Conservation (phyloP, 345 rosid species). For the Physaria fendleri region DNA sequence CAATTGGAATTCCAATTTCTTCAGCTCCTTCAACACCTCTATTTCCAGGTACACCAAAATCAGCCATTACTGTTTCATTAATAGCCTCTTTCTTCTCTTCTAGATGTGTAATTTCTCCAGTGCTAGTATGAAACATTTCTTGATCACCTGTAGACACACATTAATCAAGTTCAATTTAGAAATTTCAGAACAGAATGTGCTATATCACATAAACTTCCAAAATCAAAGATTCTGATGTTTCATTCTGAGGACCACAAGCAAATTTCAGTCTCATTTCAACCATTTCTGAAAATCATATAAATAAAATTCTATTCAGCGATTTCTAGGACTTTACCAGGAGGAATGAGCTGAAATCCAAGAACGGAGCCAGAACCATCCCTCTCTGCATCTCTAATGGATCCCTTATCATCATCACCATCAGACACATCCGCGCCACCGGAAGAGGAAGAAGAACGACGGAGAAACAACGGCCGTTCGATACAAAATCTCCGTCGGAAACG, state of each 20-base stretch:
- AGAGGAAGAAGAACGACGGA: conserved; percentile 24
- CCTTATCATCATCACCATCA: conserved; percentile 28
- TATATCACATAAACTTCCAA: neutral
- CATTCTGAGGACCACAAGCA: neutral
- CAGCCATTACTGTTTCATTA: conserved; percentile 21
- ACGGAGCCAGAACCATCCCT: conserved; percentile 58
- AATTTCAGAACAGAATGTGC: neutral
- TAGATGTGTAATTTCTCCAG: conserved; percentile 16
- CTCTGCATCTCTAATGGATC: conserved; percentile 42
- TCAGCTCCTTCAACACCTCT: conserved; percentile 32
- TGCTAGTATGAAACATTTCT: conserved; percentile 21
- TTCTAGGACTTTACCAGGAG: conserved; percentile 43
- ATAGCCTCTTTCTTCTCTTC: neutral
- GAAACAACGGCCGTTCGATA: conserved; percentile 23
- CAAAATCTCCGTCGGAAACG: conserved; percentile 18
- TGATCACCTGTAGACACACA: conserved; percentile 33
- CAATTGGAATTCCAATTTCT: conserved; percentile 27
- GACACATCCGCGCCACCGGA: conserved; percentile 22
- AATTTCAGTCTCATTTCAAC: too few species aligned
- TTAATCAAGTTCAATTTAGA: neutral
- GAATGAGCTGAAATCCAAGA: conserved; percentile 55
- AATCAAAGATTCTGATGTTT: neutral
- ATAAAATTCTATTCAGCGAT: too few species aligned
- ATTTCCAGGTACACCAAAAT: conserved; percentile 16
- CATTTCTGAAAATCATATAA: too few species aligned